Evolutionary conservation across 2,329 filamentous ascomycete species (phyloP).

Genomic region (Orbilia quercus): DNA sequence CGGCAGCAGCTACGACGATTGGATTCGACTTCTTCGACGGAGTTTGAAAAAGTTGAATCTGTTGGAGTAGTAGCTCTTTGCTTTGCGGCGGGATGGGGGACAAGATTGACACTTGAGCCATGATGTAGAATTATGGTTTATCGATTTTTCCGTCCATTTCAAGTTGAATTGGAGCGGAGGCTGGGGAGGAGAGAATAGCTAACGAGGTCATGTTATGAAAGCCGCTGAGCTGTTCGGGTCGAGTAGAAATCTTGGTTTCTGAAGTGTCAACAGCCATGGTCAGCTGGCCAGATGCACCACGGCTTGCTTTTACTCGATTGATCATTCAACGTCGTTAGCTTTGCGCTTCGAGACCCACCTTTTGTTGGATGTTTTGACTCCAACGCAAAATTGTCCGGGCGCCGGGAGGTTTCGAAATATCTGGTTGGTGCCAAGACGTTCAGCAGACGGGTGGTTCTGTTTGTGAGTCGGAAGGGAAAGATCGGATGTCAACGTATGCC

Average conservation of each 20-base stretch:
- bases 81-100: not conserved
- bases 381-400: no score
- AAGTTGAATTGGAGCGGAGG: not conserved
- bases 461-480: no score
- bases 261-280: not conserved
- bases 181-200: not conserved
- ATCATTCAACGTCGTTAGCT: not conserved
- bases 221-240: not conserved
- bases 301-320: not conserved
- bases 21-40: not conserved
- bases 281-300: not conserved
- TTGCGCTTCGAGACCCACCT: slow-evolving; percentile 1
- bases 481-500: no score
- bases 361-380: not conserved
- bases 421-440: no score
- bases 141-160: not conserved
- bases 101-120: slow-evolving; percentile 9
- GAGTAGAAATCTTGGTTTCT: not conserved
- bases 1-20: not conserved
- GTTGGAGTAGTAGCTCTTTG: slow-evolving; percentile 1
- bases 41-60: not conserved
- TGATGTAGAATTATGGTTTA: slow-evolving; percentile 3
- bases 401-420: no score
- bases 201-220: not conserved
- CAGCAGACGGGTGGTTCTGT: no score